Conservation (phyloP, 768 basidiomycete genomes). For the Antrodiella citrinella region DNA sequence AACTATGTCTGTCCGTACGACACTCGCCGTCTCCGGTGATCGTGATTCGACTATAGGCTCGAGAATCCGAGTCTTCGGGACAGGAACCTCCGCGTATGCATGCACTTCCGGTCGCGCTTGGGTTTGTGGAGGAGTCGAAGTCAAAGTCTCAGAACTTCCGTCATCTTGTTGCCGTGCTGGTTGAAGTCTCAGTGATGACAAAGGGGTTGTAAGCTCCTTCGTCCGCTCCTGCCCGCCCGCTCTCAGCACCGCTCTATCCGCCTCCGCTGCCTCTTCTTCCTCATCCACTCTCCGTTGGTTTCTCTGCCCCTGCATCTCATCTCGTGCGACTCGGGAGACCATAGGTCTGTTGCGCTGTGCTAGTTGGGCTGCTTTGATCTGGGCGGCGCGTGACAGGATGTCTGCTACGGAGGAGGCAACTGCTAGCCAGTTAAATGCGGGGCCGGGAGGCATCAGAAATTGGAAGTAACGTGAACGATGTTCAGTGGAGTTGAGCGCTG, state of each 20-base stretch:
- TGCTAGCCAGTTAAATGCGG: conserved; percentile 65
- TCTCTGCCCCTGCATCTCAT: not conserved
- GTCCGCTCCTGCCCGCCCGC: not conserved
- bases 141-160: too few species aligned
- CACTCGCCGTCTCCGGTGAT: too few species aligned
- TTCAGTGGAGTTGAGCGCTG: too few species aligned
- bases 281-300: not conserved
- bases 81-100: too few species aligned
- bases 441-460: conserved; percentile 57
- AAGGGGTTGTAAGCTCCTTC: too few species aligned
- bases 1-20: too few species aligned
- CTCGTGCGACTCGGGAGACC: conserved; percentile 3
- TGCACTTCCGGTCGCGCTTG: too few species aligned
- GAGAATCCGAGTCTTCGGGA: too few species aligned
- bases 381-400: conserved; percentile 56
- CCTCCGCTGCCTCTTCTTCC: not conserved
- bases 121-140: too few species aligned
- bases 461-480: not conserved
- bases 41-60: too few species aligned
- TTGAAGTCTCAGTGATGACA: too few species aligned
- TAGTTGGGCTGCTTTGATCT: conserved; percentile 40
- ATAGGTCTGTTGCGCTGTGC: conserved; percentile 2
- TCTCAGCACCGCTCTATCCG: not conserved
- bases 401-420: conserved; percentile 53
- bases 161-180: too few species aligned